Evolutionary conservation across 257 asterid genomes (phyloP), one percentile per base, ranked within the genome.

Genomic region (Haberlea rhodopensis): DNA sequence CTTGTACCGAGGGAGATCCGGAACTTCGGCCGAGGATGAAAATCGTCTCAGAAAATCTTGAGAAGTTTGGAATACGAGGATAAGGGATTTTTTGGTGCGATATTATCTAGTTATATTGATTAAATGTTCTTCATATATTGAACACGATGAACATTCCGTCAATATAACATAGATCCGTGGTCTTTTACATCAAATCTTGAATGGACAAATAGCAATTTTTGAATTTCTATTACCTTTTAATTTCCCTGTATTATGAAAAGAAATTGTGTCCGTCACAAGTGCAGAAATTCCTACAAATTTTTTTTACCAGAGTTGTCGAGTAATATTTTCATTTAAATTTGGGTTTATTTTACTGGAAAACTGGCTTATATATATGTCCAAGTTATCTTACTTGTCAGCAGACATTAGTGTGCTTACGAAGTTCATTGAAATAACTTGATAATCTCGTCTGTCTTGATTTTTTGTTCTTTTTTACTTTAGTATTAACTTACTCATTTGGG

Each of bases 21-120:
- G 96, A 91, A n/a, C 56, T 76, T 48, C 85, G 98, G 6, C 98
- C 96, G 19, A 77, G 96, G 80, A 91, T 91, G 98, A 91, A 89
- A 70, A 79, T 80, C 0, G 82, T 82, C 67, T 82, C 84, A 0
- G 96, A 91, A 55, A 87, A 80, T 72, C 90, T 91, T 2, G 96
- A 91, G n/a, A 91, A 85, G 78, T 61, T 88, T 53, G 85, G 95
- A 67, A 54, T 71, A 11, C 84, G 75, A 80, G 67, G n/a, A n/a
- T n/a, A n/a, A n/a, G n/a, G n/a, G n/a, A n/a, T n/a, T n/a, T n/a
- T n/a, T n/a, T n/a, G n/a, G n/a, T n/a, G n/a, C n/a, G n/a, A n/a
- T n/a, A n/a, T n/a, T n/a, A n/a, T n/a, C n/a, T n/a, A n/a, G n/a
- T n/a, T n/a, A n/a, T n/a, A n/a, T n/a, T n/a, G n/a, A n/a, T n/a